A percentile compares a stretch with the other conserved stretches of the same genome.
These are phyloP conservation scores for Maudiozyma turicensis DNA, from an alignment of 805 yeast genomes.

Conservation along the genomic window DNA sequence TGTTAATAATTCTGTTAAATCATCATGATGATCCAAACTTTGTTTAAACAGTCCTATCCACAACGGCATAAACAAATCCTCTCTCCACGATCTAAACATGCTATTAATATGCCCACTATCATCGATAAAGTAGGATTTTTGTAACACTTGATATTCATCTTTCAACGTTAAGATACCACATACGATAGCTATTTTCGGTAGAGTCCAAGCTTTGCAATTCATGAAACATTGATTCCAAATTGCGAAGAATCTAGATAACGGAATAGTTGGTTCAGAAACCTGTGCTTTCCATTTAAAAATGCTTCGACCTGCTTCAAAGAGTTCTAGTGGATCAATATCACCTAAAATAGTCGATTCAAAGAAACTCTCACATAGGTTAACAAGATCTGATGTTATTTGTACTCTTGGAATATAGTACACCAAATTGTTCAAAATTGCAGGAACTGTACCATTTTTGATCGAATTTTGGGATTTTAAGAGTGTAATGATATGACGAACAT, in stretches of 20 bases:
- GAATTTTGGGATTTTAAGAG: background rate
- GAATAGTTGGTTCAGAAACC: slow-evolving; percentile 24
- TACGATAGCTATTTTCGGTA: slow-evolving; percentile 14
- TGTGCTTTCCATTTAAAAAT: slow-evolving; percentile 23
- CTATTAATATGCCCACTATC: slow-evolving; percentile 11
- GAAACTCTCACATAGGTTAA: slow-evolving; percentile 7
- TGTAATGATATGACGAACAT: slow-evolving; percentile 4
- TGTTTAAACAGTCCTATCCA: slow-evolving; percentile 9
- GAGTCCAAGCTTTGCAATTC: slow-evolving; percentile 14
- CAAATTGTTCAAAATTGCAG: slow-evolving; percentile 16
- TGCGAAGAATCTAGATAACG: slow-evolving; percentile 14
- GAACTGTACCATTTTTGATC: background rate
- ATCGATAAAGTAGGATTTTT: slow-evolving; percentile 16
- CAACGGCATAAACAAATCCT: slow-evolving; percentile 14
- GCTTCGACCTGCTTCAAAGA: slow-evolving; percentile 14
- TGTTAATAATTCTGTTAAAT: background rate
- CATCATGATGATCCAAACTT: background rate
- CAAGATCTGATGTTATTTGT: slow-evolving; percentile 6
- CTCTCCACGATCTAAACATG: slow-evolving; percentile 16
- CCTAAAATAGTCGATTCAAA: slow-evolving; percentile 10
- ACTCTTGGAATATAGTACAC: slow-evolving; percentile 23
- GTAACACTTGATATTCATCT: slow-evolving; percentile 11
- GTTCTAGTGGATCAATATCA: slow-evolving; percentile 5
- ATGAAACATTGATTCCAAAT: slow-evolving; percentile 16
- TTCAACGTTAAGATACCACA: slow-evolving; percentile 19